Conservation (phyloP, 2,329 filamentous ascomycete species). For the Sarocladiaceae sp. region DNA sequence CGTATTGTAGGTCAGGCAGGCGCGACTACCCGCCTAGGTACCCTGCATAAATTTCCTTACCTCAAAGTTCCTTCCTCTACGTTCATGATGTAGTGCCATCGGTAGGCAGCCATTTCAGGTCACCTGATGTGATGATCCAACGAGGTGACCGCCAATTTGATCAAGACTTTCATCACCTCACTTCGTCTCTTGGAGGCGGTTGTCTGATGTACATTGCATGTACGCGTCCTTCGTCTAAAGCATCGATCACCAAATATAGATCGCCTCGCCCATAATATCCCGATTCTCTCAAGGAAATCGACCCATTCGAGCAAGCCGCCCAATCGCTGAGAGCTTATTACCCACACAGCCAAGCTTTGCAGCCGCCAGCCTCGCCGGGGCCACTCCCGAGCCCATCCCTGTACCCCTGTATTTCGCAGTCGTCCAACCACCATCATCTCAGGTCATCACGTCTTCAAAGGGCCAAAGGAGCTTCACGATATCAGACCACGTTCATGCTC, state of each 20-base stretch:
- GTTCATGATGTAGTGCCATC: too few relatives aligned
- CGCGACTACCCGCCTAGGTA: too few relatives aligned
- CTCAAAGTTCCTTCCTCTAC: too few relatives aligned
- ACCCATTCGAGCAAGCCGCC: background rate
- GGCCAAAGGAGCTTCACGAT: background rate
- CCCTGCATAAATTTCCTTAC: too few relatives aligned
- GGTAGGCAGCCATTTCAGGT: too few relatives aligned
- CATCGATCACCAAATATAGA: background rate
- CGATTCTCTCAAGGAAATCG: conserved; percentile 2
- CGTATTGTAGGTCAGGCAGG: too few relatives aligned
- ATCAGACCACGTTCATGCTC: background rate
- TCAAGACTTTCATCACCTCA: background rate
- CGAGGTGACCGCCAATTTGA: too few relatives aligned
- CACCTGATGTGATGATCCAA: too few relatives aligned
- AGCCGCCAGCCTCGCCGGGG: conserved; percentile 6
- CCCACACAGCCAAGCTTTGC: conserved; percentile 6
- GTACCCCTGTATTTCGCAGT: background rate
- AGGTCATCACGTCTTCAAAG: background rate
- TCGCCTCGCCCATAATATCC: conserved; percentile 4
- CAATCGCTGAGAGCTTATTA: conserved; percentile 2
- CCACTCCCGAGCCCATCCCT: conserved; percentile 1
- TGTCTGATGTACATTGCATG: background rate
- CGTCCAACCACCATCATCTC: background rate
- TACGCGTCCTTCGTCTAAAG: background rate
- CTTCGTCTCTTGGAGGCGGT: too few relatives aligned